A percentile compares a stretch with the other conserved stretches of the same genome.
Evolutionary conservation across 23 red algal species (phyloP).

Genomic region (Porphyridium purpureum): DNA sequence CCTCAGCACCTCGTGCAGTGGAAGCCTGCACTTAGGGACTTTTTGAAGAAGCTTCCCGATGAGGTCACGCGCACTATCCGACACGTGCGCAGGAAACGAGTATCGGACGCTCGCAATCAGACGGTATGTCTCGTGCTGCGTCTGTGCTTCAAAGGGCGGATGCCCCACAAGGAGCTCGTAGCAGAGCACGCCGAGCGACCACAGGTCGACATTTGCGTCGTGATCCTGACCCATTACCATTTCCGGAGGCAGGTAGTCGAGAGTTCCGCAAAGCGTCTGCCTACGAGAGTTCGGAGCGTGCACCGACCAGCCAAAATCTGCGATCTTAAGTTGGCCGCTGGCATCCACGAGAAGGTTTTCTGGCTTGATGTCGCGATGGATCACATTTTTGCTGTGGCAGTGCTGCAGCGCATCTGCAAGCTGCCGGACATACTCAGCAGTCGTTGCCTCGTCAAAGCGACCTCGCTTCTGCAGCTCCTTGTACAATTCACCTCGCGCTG

Average conservation of each 20-base stretch:
- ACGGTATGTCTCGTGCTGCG: constrained; percentile 52
- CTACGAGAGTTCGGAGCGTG: constrained; percentile 75
- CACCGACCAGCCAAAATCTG: constrained; percentile 98
- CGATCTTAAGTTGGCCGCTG: constrained; percentile 90
- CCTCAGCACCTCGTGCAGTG: constrained; percentile 55
- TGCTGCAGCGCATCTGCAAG: constrained; percentile 67
- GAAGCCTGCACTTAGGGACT: constrained; percentile 39
- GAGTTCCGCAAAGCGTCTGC: constrained; percentile 78
- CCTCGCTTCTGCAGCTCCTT: constrained; percentile 46
- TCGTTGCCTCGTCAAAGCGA: constrained; percentile 55
- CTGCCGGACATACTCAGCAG: constrained; percentile 67
- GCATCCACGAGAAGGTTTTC: constrained; percentile 90
- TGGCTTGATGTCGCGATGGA: constrained; percentile 97
- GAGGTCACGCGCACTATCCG: constrained; percentile 50
- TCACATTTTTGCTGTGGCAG: constrained; percentile 86
- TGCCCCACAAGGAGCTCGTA: constrained; percentile 90
- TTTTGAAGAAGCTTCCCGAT: constrained; percentile 77
- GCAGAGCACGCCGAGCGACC: constrained; percentile 75
- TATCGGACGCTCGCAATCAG: constrained; percentile 47
- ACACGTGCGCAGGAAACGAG: constrained; percentile 38
- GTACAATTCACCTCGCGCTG: constrained; percentile 93
- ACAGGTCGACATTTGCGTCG: constrained; percentile 81
- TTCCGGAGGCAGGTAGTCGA: constrained; percentile 95
- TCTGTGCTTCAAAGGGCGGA: constrained; percentile 81
- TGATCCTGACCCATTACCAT: constrained; percentile 80